phyloP scores from a whole-genome alignment of 768 basidiomycete genomes.

The Vararia minispora region DNA sequence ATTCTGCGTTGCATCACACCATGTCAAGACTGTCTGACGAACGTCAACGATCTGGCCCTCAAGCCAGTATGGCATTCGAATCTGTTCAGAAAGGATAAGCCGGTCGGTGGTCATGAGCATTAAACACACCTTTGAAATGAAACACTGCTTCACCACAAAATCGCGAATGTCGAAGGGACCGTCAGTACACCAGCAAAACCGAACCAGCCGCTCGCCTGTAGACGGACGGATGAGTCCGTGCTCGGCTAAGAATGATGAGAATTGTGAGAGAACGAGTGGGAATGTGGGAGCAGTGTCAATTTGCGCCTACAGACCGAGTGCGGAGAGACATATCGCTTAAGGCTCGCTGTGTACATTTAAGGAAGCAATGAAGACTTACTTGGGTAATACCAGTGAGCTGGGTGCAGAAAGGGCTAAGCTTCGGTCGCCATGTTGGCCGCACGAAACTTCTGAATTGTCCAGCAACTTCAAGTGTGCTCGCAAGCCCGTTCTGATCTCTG shows the following conservation, averaged over 20 bases:
- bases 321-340: neutral
- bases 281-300: constrained; percentile 75
- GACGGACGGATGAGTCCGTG: constrained; percentile 57
- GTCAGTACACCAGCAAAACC: constrained; percentile 77
- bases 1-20: constrained; percentile 21
- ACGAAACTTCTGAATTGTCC: constrained; percentile 87
- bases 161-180: constrained; percentile 78
- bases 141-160: constrained; percentile 84
- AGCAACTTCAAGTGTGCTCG: constrained; percentile 51
- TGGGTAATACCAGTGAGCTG: constrained; percentile 87
- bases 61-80: constrained; percentile 64
- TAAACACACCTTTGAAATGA: constrained; percentile 61
- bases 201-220: constrained; percentile 43
- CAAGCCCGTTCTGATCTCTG: constrained; percentile 35
- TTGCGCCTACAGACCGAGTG: constrained; percentile 48
- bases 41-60: constrained; percentile 68
- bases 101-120: constrained; percentile 7
- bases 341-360: neutral
- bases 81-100: constrained; percentile 24
- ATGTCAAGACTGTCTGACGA: constrained; percentile 47
- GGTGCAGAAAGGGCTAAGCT: constrained; percentile 75
- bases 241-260: constrained; percentile 57
- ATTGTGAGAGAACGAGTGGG: constrained; percentile 48
- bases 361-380: constrained; percentile 34
- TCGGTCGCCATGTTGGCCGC: constrained; percentile 76